A percentile compares a stretch with the other conserved stretches of the same genome.
phyloP scores from a whole-genome alignment of 2,329 filamentous ascomycete species.

The Neocucurbitaria cava region DNA sequence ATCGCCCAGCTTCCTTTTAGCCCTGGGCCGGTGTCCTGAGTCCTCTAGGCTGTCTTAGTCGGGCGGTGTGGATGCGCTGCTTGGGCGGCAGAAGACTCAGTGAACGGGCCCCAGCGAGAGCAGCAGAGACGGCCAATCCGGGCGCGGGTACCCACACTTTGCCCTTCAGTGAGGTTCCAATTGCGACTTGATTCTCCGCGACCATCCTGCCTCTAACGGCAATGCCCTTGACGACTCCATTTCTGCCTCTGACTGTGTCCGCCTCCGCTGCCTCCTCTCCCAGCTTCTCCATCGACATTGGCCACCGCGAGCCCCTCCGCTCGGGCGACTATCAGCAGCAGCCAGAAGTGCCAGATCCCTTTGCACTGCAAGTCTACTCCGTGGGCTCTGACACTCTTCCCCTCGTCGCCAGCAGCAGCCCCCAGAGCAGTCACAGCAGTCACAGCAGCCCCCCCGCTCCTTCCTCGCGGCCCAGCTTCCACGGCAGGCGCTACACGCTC shows the following conservation, averaged over 20 bases:
- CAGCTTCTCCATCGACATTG: slow-evolving; percentile 8
- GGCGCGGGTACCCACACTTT: slow-evolving; percentile 46
- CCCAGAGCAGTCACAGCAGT: no score
- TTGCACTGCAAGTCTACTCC: slow-evolving; percentile 6
- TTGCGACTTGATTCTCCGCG: slow-evolving; percentile 39
- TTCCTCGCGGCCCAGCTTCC: slow-evolving; percentile 16
- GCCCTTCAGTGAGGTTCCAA: slow-evolving; percentile 40
- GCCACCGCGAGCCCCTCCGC: slow-evolving; percentile 13
- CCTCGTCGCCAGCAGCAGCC: slow-evolving; percentile 2
- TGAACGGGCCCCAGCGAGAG: slow-evolving; percentile 27
- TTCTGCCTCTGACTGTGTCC: slow-evolving; percentile 34
- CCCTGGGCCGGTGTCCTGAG: slow-evolving; percentile 33
- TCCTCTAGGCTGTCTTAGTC: slow-evolving; percentile 34
- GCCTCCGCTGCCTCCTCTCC: slow-evolving; percentile 20
- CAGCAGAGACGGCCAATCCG: slow-evolving; percentile 31
- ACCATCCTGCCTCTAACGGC: slow-evolving; percentile 40
- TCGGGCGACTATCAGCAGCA: slow-evolving; percentile 4
- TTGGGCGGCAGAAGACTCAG: slow-evolving; percentile 32
- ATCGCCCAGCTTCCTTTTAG: slow-evolving; percentile 39
- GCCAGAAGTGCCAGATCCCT: slow-evolving; percentile 3
- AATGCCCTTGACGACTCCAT: slow-evolving; percentile 45
- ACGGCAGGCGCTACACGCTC: slow-evolving; percentile 38
- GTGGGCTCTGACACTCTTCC: slow-evolving; percentile 13
- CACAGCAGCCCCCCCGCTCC: slow-evolving; percentile 16
- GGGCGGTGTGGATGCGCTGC: slow-evolving; percentile 33